Base-by-base conservation (phyloP, 345 rosid species). In the Adansonia digitata region DNA sequence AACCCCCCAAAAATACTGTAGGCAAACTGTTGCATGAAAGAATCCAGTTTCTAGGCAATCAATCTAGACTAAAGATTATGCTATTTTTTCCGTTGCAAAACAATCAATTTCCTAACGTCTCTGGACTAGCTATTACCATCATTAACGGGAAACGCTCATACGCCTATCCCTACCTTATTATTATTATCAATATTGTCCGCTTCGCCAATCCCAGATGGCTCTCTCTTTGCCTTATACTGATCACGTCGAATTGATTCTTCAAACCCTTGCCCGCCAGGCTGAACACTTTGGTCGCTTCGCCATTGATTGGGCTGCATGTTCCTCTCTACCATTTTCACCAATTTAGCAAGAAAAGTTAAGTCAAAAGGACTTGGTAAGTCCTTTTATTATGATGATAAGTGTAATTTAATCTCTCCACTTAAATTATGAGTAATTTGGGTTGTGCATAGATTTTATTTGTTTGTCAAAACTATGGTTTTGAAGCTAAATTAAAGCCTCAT, bases 241-340 rank as follows among this genome's bases (percentile, higher is more conserved):
- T 57, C n/a, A n/a, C n/a, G 90, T 83, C 53, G 97, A 94, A 80
- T 85, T 85, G 76, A 69, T 77, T 87, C 79, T 94, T 39, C 91
- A 94, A 55, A 86, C 87, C 37, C 97, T 94, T 49, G 92, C 98
- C 39, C 87, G 88, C 60, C 89, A 88, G 42, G 97, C 97, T 9
- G 92, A 94, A 73, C 97, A 97, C 26, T 94, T 92, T 56, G 97
- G 98, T 43, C 90, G 87, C 69, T 74, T 66, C 63, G 93, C 98
- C 74, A 78, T 86, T 42, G 98, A 97, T n/a, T 42, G 98, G 98
- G 59, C 90, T 92, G 53, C 84, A 78, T 59, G 95, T 95, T 26
- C 83, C 85, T 15, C 75, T 92, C 61, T 88, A 85, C 72, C 82
- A 26, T n/a, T 56, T 95, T 94, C 85, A 88, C 86, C 78, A 82